phyloP scores from a whole-genome alignment of 1,284 basidiomycete species.

The Cerioporus squamosus region DNA sequence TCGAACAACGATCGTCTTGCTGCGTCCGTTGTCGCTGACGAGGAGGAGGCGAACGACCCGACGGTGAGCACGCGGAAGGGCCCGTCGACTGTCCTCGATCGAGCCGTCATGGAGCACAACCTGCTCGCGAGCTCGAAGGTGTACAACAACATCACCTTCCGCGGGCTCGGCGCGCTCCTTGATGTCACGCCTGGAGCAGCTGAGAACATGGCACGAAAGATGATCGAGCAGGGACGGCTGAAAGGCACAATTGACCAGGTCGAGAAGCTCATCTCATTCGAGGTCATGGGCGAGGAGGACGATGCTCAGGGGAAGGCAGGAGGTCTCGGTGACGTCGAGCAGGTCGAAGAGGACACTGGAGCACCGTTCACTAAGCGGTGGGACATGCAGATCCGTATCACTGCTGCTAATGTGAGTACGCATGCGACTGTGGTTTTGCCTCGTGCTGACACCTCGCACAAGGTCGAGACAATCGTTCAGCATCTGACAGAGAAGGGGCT shows the following conservation, averaged over 20 bases:
- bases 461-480: conserved; percentile 86
- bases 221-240: conserved; percentile 95
- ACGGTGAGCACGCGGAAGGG: conserved; percentile 77
- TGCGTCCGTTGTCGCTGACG: conserved; percentile 61
- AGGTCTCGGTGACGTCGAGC: conserved; percentile 86
- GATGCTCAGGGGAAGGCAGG: conserved; percentile 92
- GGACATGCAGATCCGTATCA: conserved; percentile 88
- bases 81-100: conserved; percentile 94
- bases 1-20: conserved; percentile 80
- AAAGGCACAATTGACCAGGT: conserved; percentile 95
- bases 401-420: conserved; percentile 75
- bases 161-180: conserved; percentile 83
- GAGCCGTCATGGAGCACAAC: conserved; percentile 99
- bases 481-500: conserved; percentile 74
- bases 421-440: background rate
- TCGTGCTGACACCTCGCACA: background rate
- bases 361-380: conserved; percentile 89
- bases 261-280: conserved; percentile 90
- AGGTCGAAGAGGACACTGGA: conserved; percentile 84
- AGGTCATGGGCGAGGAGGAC: conserved; percentile 80
- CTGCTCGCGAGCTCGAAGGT: conserved; percentile 93
- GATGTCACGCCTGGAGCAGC: conserved; percentile 87
- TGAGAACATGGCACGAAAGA: conserved; percentile 92
- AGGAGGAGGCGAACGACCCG: conserved; percentile 45
- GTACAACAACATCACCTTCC: conserved; percentile 94